These are phyloP conservation scores for Platanthera guangdongensis DNA, from an alignment of 106 monocot species.

Conservation along the genomic window DNA sequence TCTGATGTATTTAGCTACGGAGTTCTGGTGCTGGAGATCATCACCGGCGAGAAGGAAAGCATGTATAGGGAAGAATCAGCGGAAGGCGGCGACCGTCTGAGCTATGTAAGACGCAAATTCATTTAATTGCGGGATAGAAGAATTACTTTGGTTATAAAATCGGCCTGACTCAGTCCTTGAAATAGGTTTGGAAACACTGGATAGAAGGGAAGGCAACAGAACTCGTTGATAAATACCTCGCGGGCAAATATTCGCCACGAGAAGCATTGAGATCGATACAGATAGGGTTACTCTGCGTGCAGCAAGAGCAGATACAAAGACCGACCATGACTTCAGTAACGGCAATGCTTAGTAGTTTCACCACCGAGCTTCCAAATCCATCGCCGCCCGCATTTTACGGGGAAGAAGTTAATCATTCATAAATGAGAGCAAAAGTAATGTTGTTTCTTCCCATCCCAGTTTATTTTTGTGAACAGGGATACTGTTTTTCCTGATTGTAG, in stretches of 20 bases:
- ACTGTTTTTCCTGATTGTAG: no score
- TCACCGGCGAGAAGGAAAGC: constrained; percentile 9
- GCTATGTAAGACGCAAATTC: constrained; percentile 8
- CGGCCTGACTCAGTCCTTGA: no score
- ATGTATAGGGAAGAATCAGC: neutral
- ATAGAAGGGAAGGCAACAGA: neutral
- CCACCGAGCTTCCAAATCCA: constrained; percentile 6
- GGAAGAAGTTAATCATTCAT: neutral
- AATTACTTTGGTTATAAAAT: no score
- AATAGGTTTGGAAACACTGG: neutral
- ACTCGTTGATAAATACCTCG: neutral
- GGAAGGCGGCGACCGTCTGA: constrained; percentile 3
- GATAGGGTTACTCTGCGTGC: constrained; percentile 30
- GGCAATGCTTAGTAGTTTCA: constrained; percentile 17
- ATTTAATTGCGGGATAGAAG: no score
- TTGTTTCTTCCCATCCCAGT: no score
- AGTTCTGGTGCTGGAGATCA: constrained; percentile 19
- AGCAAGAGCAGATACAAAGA: constrained; percentile 17
- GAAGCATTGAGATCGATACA: constrained; percentile 26
- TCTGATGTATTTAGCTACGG: constrained; percentile 35
- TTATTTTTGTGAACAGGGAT: no score
- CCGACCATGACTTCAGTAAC: constrained; percentile 13
- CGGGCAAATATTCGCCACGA: neutral
- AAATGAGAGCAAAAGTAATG: neutral
- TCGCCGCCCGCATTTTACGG: constrained; percentile 14